Percentiles rank a stretch among this genome's conserved stretches.
Evolutionary conservation across 352 stramenopile genomes (phyloP).

Genomic region (Peronospora farinosa): DNA sequence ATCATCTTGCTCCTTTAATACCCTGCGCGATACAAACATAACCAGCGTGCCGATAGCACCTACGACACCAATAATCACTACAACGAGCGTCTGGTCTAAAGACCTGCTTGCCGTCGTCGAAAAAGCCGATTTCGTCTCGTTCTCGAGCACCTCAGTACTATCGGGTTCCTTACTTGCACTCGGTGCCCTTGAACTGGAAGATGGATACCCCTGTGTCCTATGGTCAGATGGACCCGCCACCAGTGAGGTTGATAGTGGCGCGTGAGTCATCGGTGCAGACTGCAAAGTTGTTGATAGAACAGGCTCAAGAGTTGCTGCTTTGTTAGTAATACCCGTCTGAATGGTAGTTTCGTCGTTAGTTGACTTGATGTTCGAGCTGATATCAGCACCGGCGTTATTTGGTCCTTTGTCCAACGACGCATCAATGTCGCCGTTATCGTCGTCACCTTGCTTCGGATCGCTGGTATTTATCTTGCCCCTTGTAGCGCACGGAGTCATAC

Average conservation of each 20-base stretch:
- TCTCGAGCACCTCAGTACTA: slow-evolving; percentile 14
- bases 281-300: neutral
- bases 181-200: slow-evolving; percentile 6
- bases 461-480: neutral
- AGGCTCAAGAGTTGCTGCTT: neutral
- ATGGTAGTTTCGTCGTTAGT: slow-evolving; percentile 4
- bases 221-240: slow-evolving; percentile 7
- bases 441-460: slow-evolving; percentile 5
- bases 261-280: slow-evolving; percentile 1
- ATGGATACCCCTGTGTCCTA: neutral
- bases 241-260: slow-evolving; percentile 5
- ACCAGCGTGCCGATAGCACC: slow-evolving; percentile 44
- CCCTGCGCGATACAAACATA: slow-evolving; percentile 46
- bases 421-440: slow-evolving; percentile 3
- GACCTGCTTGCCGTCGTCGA: slow-evolving; percentile 19
- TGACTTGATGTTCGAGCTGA: slow-evolving; percentile 10
- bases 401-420: slow-evolving; percentile 2
- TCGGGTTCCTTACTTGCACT: slow-evolving; percentile 10
- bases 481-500: neutral
- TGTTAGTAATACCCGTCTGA: slow-evolving; percentile 5
- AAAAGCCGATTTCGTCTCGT: slow-evolving; percentile 13
- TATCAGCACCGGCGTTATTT: slow-evolving; percentile 6
- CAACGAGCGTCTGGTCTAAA: slow-evolving; percentile 46
- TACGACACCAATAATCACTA: slow-evolving; percentile 54
- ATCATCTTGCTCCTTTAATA: slow-evolving; percentile 46